Percentiles rank a stretch among this genome's conserved stretches.
These are phyloP conservation scores for Pichia sporocuriosa DNA, from an alignment of 805 yeast species.

Conservation along the genomic window DNA sequence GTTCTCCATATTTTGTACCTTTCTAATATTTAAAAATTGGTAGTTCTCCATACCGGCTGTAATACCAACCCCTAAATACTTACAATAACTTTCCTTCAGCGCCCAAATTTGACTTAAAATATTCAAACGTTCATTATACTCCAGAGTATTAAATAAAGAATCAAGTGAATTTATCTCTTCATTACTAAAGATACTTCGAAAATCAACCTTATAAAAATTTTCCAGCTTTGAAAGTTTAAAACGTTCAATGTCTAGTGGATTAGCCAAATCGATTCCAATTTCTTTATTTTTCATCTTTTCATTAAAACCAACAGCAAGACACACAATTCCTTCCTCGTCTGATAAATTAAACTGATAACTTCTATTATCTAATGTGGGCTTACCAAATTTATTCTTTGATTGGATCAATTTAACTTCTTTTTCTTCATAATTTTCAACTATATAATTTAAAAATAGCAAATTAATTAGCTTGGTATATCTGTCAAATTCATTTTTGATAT, in stretches of 20 bases:
- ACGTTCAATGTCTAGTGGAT: constrained; percentile 26
- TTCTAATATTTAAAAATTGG: constrained; percentile 16
- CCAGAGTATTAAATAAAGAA: constrained; percentile 4
- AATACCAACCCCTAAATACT: constrained; percentile 58
- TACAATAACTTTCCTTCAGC: constrained; percentile 68
- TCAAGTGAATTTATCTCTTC: constrained; percentile 26
- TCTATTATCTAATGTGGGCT: constrained; percentile 39
- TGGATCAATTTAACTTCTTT: constrained; percentile 15
- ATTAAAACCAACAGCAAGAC: constrained; percentile 37
- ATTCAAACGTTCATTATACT: constrained; percentile 14
- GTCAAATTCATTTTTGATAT: constrained; percentile 32
- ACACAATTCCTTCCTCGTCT: constrained; percentile 46
- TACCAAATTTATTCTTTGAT: constrained; percentile 40
- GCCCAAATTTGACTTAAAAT: constrained; percentile 65
- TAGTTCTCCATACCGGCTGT: constrained; percentile 22
- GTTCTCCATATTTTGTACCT: constrained; percentile 25
- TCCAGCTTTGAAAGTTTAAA: constrained; percentile 10
- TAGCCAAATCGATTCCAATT: constrained; percentile 45
- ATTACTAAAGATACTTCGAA: constrained; percentile 25
- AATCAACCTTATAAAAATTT: constrained; percentile 22
- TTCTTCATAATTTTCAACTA: constrained; percentile 31
- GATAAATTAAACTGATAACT: constrained; percentile 48
- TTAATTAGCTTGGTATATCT: constrained; percentile 37
- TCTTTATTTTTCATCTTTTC: constrained; percentile 13
- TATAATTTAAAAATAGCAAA: constrained; percentile 38